Conservation (phyloP, 139 green algal genomes). For the Chlamydomonas applanata region DNA sequence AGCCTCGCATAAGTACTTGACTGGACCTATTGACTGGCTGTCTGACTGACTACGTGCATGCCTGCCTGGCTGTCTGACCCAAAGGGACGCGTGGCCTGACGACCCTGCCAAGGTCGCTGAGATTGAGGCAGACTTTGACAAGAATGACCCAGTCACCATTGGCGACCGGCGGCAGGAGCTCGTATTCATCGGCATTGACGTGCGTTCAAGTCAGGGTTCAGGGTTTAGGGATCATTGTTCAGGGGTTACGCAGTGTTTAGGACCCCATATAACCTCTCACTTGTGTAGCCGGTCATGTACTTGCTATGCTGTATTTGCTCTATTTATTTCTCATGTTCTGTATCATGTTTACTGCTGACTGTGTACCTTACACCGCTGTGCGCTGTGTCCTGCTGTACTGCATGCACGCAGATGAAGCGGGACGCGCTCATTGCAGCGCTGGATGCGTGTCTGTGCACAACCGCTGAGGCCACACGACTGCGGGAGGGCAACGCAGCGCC, state of each 20-base stretch:
- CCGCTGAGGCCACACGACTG: constrained; percentile 17
- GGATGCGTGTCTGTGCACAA: constrained; percentile 61
- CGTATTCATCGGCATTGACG: constrained; percentile 73
- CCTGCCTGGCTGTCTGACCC: neutral
- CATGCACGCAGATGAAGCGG: constrained; percentile 31
- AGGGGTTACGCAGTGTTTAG: too few species aligned
- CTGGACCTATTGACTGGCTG: neutral
- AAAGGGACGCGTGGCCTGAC: constrained; percentile 54
- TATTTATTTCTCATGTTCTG: neutral
- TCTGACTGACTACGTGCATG: neutral
- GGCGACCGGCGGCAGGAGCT: constrained; percentile 64
- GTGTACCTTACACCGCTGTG: neutral
- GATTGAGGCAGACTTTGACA: constrained; percentile 30
- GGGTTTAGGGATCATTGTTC: too few species aligned
- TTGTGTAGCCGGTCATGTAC: neutral
- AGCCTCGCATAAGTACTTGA: too few species aligned
- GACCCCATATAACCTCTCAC: too few species aligned
- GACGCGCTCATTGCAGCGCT: constrained; percentile 44
- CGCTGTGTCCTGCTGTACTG: too few species aligned
- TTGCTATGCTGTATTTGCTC: neutral
- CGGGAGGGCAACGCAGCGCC: neutral
- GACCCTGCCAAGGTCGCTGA: constrained; percentile 27
- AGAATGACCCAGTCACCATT: neutral
- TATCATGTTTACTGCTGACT: neutral
- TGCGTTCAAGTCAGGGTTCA: too few species aligned